These are phyloP conservation scores for Lactarius sp. DNA, from an alignment of 768 basidiomycete genomes.

Conservation along the genomic window DNA sequence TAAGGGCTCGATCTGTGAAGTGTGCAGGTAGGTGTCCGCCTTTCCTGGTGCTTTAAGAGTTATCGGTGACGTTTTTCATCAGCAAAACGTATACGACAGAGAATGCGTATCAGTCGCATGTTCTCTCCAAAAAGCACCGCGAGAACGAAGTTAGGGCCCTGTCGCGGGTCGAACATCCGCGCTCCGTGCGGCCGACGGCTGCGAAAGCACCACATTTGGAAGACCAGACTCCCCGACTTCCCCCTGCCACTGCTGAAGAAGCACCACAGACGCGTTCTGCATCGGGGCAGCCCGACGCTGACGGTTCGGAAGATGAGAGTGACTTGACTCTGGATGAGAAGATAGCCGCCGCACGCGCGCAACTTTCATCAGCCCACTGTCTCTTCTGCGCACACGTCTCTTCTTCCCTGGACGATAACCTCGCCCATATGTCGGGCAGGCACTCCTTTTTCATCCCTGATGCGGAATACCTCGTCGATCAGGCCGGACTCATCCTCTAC, in stretches of 20 bases:
- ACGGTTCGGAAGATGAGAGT: slow-evolving; percentile 2
- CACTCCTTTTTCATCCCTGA: slow-evolving; percentile 99
- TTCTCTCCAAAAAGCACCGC: slow-evolving; percentile 84
- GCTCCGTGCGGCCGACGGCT: slow-evolving; percentile 8
- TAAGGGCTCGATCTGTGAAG: slow-evolving; percentile 59
- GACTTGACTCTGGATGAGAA: slow-evolving; percentile 60
- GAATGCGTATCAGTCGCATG: slow-evolving; percentile 84
- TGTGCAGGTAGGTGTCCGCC: slow-evolving; percentile 52
- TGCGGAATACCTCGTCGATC: slow-evolving; percentile 81
- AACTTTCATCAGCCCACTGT: slow-evolving; percentile 61
- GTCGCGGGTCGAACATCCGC: slow-evolving; percentile 25
- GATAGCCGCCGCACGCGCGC: slow-evolving; percentile 64
- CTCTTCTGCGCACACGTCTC: slow-evolving; percentile 73
- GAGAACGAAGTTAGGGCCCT: slow-evolving; percentile 61
- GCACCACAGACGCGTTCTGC: neutral
- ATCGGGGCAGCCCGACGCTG: slow-evolving; percentile 34
- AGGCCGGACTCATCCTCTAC: slow-evolving; percentile 74
- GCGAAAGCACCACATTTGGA: slow-evolving; percentile 6
- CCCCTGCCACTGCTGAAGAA: neutral
- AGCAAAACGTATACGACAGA: slow-evolving; percentile 89
- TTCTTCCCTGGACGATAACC: slow-evolving; percentile 54
- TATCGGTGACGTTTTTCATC: neutral
- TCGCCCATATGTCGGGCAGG: slow-evolving; percentile 77
- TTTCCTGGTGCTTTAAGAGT: neutral
- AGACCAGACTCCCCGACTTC: slow-evolving; percentile 1